Conservation (phyloP, 495 filamentous ascomycete species). For the Rhypophila decipiens region DNA sequence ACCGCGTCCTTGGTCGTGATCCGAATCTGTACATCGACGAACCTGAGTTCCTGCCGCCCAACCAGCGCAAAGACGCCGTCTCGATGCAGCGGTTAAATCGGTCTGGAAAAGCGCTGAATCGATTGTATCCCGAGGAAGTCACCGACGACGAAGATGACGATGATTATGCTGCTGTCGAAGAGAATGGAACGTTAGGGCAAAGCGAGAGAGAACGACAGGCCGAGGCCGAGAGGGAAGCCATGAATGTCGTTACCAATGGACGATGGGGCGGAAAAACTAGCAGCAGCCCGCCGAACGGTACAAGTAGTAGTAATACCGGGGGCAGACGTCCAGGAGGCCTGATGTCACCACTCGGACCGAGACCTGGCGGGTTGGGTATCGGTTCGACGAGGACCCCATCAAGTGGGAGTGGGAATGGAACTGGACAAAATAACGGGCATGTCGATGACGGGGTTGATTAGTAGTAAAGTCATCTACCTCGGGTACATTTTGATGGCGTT, state of each 20-base stretch:
- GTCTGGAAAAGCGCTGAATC: conserved; percentile 27
- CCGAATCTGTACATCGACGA: conserved; percentile 41
- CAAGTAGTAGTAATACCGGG: too few relatives aligned
- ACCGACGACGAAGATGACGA: conserved; percentile 22
- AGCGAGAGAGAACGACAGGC: conserved; percentile 4
- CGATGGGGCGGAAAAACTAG: conserved; percentile 22
- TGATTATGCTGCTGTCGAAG: conserved; percentile 8
- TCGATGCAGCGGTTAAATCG: conserved; percentile 37
- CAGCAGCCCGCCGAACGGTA: too few relatives aligned
- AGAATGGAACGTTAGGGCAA: background rate
- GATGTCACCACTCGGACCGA: too few relatives aligned
- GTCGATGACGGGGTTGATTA: too few relatives aligned
- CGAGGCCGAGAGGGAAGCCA: conserved; percentile 31
- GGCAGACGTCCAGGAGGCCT: too few relatives aligned
- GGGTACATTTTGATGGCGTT: too few relatives aligned
- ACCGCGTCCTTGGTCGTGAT: conserved; percentile 44
- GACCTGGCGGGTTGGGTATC: too few relatives aligned
- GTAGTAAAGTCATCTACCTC: too few relatives aligned
- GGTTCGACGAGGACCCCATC: too few relatives aligned
- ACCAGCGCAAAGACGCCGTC: conserved; percentile 18
- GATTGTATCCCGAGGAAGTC: too few relatives aligned
- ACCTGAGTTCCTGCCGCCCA: conserved; percentile 6
- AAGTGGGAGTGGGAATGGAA: too few relatives aligned
- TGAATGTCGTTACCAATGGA: conserved; percentile 40
- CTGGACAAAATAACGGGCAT: too few relatives aligned